Base-by-base conservation (phyloP, 2,329 filamentous ascomycete species). In the Aspergillus japonicus region DNA sequence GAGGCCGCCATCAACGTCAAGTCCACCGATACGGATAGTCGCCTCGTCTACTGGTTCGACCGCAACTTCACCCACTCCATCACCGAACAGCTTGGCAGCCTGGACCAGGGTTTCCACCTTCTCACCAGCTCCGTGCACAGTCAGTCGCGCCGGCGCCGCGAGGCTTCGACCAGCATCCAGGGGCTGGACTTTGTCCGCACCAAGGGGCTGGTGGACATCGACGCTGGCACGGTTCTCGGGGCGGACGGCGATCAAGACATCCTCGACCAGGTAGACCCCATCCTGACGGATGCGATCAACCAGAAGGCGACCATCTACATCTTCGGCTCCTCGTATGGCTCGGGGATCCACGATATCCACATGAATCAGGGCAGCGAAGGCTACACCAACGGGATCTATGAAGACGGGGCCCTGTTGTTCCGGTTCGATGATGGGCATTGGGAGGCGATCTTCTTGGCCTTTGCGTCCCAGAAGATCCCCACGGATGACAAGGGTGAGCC, bases 201-300 rank as follows among this genome's bases (percentile, higher is more conserved):
- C 6, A 52, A 63, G 42, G 53, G 53, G 5, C 42, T 68, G 7
- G 62, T 68, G 47, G 55, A 61, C 23, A 54, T 58, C n/a, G 49
- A 62, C 5, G 52, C 44, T 19, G 65, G 66, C 8, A 49, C 62
- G 10, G 56, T 69, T 11, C 52, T 71, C 7, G 63, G 65, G 0
- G 62, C 66, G 16, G 55, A 63, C 23, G 48, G 56, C 3, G 57
- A 66, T 26, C 68, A 59, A 81, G 66, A 78, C 73, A 49, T 83
- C 69, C 50, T 67, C 1, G 61, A 68, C 12, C 50, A 64, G 0
- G 26, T 68, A 2, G 58, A 58, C 3, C 66, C 66, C 29, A 55
- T 60, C 21, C 16, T 68, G 7, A 29, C 60, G 14, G 35, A 60
- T 3, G 61, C 64, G 1, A 55, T 68, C 12, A 24, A 54, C 1